Percentiles rank a stretch among this genome's conserved stretches.
Conservation (phyloP, 148 eudicot species). For the Fagopyrum homotropicum region DNA sequence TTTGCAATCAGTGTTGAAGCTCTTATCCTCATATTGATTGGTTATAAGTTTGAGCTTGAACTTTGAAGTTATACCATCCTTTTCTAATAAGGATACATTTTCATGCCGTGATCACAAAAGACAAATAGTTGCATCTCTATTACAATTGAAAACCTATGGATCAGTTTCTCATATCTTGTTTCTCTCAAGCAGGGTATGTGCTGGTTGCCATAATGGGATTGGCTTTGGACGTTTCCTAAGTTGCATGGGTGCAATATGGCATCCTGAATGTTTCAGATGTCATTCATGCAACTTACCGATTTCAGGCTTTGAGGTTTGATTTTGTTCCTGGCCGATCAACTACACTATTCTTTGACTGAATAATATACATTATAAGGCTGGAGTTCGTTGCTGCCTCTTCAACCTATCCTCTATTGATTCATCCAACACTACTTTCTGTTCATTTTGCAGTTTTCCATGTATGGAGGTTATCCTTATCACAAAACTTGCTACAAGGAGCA, state of each 20-base stretch:
- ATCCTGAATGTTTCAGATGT: conserved; percentile 83
- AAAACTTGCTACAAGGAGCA: conserved; percentile 76
- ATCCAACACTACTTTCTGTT: not conserved
- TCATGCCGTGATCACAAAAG: not conserved
- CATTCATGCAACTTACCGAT: conserved; percentile 65
- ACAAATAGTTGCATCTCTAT: not conserved
- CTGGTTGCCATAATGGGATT: conserved; percentile 69
- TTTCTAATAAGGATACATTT: not conserved
- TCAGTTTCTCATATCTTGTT: not conserved
- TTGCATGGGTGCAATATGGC: conserved; percentile 87
- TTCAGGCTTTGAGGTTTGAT: conserved; percentile 63
- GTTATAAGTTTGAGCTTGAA: not conserved
- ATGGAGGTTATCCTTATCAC: conserved; percentile 72
- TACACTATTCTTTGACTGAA: not conserved
- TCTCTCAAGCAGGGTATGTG: conserved; percentile 51
- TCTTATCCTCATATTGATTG: not conserved
- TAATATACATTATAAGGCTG: not conserved
- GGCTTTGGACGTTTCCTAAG: conserved; percentile 69
- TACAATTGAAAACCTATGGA: not conserved
- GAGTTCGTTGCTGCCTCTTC: not conserved
- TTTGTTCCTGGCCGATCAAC: not conserved
- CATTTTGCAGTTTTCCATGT: conserved; percentile 60
- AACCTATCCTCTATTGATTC: not conserved
- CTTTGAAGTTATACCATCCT: not conserved
- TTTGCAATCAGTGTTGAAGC: not conserved